These are phyloP conservation scores for Primulina eburnea DNA, from an alignment of 257 asterid genomes.

Conservation along the genomic window DNA sequence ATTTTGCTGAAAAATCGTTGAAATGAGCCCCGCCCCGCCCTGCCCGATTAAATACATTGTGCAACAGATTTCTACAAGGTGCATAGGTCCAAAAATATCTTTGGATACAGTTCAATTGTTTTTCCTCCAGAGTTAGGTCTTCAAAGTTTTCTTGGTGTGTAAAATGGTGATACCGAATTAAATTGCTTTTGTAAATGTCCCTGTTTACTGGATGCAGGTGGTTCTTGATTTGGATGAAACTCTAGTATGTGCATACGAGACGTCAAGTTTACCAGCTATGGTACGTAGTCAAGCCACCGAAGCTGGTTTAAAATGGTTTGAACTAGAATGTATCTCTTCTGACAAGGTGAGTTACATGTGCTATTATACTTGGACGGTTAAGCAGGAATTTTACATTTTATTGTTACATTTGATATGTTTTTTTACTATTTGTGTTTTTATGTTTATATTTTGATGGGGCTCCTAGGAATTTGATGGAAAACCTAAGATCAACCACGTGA, in stretches of 20 bases:
- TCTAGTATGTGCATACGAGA: slow-evolving; percentile 81
- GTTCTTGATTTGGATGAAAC: slow-evolving; percentile 97
- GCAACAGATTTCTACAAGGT: not conserved
- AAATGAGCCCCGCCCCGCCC: not conserved
- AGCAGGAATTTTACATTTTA: not conserved
- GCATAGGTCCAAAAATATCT: no score
- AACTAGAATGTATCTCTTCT: slow-evolving; percentile 60
- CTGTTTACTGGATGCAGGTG: slow-evolving; percentile 50
- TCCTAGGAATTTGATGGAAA: slow-evolving; percentile 74
- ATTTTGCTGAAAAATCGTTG: not conserved
- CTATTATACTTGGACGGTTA: slow-evolving; percentile 4
- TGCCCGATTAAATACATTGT: not conserved
- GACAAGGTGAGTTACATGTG: slow-evolving; percentile 51
- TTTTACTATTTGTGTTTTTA: slow-evolving; percentile 8
- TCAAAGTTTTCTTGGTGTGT: not conserved
- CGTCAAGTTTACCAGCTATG: slow-evolving; percentile 66
- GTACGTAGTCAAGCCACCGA: slow-evolving; percentile 79
- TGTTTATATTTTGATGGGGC: slow-evolving; percentile 20
- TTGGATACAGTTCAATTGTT: not conserved
- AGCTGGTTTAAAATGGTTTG: slow-evolving; percentile 87
- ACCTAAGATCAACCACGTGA: slow-evolving; percentile 85
- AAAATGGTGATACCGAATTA: not conserved
- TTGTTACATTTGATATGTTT: not conserved
- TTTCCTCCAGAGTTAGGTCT: not conserved
- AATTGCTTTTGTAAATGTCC: slow-evolving; percentile 5